These are phyloP conservation scores for Acanthamoeba culbertsoni DNA, from an alignment of 208 protist genomes.

Conservation along the genomic window DNA sequence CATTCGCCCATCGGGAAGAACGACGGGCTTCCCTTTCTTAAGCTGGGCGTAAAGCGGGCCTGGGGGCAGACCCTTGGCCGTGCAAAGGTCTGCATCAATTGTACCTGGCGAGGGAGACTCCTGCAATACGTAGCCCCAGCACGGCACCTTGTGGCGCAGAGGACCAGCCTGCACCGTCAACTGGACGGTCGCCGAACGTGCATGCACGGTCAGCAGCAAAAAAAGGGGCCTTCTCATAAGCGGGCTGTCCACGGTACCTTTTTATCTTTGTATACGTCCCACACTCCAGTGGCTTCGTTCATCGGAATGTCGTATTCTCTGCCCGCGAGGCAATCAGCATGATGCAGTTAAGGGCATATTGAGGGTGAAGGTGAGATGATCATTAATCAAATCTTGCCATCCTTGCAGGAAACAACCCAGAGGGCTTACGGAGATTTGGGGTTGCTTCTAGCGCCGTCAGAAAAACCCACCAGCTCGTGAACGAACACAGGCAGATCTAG, in stretches of 20 bases:
- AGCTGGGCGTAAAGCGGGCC: neutral
- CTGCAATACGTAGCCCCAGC: conserved; percentile 46
- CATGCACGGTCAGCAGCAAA: neutral
- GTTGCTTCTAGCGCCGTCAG: neutral
- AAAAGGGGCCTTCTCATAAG: no score
- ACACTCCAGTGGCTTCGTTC: neutral
- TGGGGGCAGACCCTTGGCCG: neutral
- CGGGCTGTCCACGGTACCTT: neutral
- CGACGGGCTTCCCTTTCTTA: neutral
- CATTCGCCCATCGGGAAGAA: neutral
- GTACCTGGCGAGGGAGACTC: neutral
- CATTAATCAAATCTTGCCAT: no score
- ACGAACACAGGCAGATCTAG: conserved; percentile 3
- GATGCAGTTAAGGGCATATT: neutral
- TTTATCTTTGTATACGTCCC: neutral
- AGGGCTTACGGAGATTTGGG: neutral
- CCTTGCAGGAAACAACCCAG: no score
- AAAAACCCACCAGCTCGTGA: neutral
- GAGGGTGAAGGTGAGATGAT: neutral
- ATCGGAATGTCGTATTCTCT: neutral
- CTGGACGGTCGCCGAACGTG: neutral
- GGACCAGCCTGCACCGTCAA: neutral
- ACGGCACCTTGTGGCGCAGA: conserved; percentile 22
- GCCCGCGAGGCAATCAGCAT: neutral
- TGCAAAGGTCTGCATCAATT: neutral